Base-by-base conservation (phyloP, 306 rosid species). In the Lithocarpus polystachyus region DNA sequence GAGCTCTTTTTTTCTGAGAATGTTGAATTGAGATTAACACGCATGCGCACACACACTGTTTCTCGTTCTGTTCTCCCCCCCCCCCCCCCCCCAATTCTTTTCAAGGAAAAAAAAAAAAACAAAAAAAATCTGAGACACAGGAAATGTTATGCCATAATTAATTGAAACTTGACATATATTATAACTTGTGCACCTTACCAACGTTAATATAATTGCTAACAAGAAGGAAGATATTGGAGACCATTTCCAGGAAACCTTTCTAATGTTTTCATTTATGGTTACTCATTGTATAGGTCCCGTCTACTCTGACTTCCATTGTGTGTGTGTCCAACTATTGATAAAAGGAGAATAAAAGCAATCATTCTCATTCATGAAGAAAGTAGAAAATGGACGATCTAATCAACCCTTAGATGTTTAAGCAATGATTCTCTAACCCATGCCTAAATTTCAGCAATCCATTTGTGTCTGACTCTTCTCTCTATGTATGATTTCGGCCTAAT, bases 311-410 rank as follows among this genome's bases (percentile, higher is more conserved):
- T 70, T 86, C 82, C 68, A 77, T 55, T 75, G 17, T 40, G 52
- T 62, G 52, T 48, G 15, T 37, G 68, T 72, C 11, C 77, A 22
- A 24, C 72, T 17, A 75, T 65, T 56, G 56, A 60, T 53, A 28
- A 52, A 56, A 79, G 45, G 75, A 65, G 69, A 74, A 55, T 33
- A 71, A 74, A 80, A 85, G 75, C 72, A 55, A 82, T 76, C 79
- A 85, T 85, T 79, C 45, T 72, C 82, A 84, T 53, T 85, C 85
- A 82, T 82, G 87, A 74, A 72, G 81, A 68, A 81, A 33, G 77
- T 48, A 75, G 56, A 29, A 75, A 22, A 71, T 64, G 59, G 48
- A 73, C 71, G 31, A 74, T 31, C 56, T 13, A 51, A 26, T 68
- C 81, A 37, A 51, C 40, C 68, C 75, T 77, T 82, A 82, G 83